Conservation (phyloP, 1,284 basidiomycete genomes). For the Peniophora sp. region DNA sequence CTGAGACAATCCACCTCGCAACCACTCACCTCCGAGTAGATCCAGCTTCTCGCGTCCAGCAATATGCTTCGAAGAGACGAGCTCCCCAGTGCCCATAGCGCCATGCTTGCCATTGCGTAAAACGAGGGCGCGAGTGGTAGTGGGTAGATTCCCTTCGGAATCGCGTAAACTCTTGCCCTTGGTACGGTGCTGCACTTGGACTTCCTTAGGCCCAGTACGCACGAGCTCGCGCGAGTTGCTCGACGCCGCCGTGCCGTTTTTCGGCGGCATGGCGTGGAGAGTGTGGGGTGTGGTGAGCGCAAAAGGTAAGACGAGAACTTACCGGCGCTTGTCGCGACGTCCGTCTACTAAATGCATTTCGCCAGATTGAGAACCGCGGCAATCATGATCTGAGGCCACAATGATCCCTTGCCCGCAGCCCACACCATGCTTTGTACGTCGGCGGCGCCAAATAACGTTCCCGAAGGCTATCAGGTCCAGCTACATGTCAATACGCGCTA, state of each 20-base stretch:
- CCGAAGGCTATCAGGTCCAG: too few relatives aligned
- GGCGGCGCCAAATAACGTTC: too few relatives aligned
- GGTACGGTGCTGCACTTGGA: conserved; percentile 28
- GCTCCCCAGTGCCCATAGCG: conserved; percentile 59
- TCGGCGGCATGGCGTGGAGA: conserved; percentile 10
- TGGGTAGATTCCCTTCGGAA: conserved; percentile 44
- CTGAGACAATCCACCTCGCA: neutral
- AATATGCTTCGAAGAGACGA: conserved; percentile 47
- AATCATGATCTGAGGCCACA: too few relatives aligned
- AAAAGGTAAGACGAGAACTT: neutral
- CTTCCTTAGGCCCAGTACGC: conserved; percentile 41
- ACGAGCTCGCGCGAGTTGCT: conserved; percentile 40
- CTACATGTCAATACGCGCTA: too few relatives aligned
- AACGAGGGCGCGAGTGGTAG: conserved; percentile 62
- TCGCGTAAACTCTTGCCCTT: conserved; percentile 26
- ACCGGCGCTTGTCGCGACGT: too few relatives aligned
- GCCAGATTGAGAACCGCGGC: too few relatives aligned
- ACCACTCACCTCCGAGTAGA: conserved; percentile 54
- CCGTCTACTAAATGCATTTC: too few relatives aligned
- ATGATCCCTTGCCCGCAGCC: too few relatives aligned
- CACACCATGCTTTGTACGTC: too few relatives aligned
- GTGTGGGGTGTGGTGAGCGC: neutral
- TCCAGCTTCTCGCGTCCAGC: conserved; percentile 72
- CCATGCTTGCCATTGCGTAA: conserved; percentile 69
- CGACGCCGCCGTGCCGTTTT: conserved; percentile 16